Evolutionary conservation across 176 grass and related monocot species (phyloP).

Genomic region (Avena sativa): DNA sequence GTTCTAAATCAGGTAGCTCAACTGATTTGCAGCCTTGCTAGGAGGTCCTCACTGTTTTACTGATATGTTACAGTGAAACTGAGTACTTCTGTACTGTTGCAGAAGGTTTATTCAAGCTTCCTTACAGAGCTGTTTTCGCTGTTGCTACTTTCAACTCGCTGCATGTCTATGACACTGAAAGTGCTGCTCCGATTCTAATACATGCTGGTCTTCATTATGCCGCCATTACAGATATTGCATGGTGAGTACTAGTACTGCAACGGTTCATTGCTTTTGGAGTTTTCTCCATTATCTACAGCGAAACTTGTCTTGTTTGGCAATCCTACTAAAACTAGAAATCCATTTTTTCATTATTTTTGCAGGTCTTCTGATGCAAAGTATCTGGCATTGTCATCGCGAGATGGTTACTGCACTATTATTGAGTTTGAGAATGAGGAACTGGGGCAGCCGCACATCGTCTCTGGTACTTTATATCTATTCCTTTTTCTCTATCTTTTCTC

Average conservation of each 20-base stretch:
- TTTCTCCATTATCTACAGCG: neutral
- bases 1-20: slow-evolving; percentile 71
- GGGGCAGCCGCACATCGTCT: slow-evolving; percentile 55
- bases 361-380: slow-evolving; percentile 95
- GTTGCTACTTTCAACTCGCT: slow-evolving; percentile 90
- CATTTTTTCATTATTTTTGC: slow-evolving; percentile 22
- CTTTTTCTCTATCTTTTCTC: neutral
- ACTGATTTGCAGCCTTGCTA: slow-evolving; percentile 31
- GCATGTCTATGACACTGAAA: slow-evolving; percentile 94
- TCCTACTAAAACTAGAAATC: neutral
- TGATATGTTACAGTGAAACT: slow-evolving; percentile 31
- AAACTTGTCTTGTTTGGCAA: neutral
- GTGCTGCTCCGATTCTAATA: slow-evolving; percentile 72
- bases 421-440: slow-evolving; percentile 90
- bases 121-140: slow-evolving; percentile 87
- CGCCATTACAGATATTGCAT: slow-evolving; percentile 96
- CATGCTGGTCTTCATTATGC: slow-evolving; percentile 97
- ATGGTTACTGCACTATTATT: slow-evolving; percentile 93
- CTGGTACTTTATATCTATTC: slow-evolving; percentile 56
- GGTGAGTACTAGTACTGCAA: slow-evolving; percentile 57
- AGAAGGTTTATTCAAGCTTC: slow-evolving; percentile 93
- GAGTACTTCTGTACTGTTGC: slow-evolving; percentile 34
- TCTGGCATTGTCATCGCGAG: slow-evolving; percentile 78
- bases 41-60: slow-evolving; percentile 26
- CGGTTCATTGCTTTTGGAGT: slow-evolving; percentile 14